Percentiles rank a stretch among this genome's conserved stretches.
Evolutionary conservation across 2,329 filamentous ascomycete species (phyloP).

Genomic region (Phoma sp.): DNA sequence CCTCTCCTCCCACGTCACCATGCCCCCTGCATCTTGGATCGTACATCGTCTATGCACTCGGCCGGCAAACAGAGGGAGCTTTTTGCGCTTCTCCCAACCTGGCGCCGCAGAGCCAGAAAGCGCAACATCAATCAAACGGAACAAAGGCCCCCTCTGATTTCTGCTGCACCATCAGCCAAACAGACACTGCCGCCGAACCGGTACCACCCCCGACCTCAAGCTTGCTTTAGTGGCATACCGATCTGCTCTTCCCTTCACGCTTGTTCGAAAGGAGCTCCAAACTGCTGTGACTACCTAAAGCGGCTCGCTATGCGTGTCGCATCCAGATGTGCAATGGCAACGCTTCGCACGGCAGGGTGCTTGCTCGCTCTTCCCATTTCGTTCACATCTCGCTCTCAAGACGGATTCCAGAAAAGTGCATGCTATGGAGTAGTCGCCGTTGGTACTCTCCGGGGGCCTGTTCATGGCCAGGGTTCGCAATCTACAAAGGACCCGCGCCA

Average conservation of each 20-base stretch:
- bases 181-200: conserved; percentile 4
- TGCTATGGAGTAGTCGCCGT: neutral
- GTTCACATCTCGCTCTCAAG: neutral
- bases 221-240: conserved; percentile 5
- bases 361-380: neutral
- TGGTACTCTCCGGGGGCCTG: conserved; percentile 3
- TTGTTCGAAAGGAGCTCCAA: conserved; percentile 23
- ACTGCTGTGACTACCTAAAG: conserved; percentile 38
- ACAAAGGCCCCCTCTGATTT: neutral
- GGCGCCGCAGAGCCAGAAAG: neutral
- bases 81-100: neutral
- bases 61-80: neutral
- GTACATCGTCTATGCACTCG: neutral
- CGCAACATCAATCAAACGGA: neutral
- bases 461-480: conserved; percentile 8
- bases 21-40: neutral
- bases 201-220: conserved; percentile 3
- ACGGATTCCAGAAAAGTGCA: conserved; percentile 1
- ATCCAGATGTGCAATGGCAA: conserved; percentile 5
- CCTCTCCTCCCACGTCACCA: neutral
- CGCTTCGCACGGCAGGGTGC: neutral
- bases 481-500: conserved; percentile 35
- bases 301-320: conserved; percentile 26
- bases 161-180: conserved; percentile 5
- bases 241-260: neutral